Conservation (phyloP, 1,284 basidiomycete species). For the Caloboletus firmus region DNA sequence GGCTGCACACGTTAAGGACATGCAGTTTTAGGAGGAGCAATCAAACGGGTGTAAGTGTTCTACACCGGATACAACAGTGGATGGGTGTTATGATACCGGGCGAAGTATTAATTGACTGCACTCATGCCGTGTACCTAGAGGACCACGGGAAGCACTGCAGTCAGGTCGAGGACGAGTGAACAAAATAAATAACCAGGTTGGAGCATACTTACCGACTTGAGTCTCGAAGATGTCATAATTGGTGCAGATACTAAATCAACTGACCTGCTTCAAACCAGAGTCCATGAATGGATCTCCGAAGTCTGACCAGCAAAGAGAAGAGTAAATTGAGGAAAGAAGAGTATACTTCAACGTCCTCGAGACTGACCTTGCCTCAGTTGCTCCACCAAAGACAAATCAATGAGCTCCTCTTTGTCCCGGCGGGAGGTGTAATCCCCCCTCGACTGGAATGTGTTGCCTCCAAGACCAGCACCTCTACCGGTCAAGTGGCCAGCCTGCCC, state of each 20-base stretch:
- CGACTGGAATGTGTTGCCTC: conserved; percentile 22
- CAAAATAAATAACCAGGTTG: conserved; percentile 8
- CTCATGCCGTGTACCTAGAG: not conserved
- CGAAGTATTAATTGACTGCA: not conserved
- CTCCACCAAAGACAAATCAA: conserved; percentile 41
- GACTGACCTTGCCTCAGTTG: conserved; percentile 40
- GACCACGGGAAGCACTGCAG: not conserved
- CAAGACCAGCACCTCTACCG: conserved; percentile 18
- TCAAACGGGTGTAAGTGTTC: not conserved
- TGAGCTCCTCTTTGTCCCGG: conserved; percentile 43
- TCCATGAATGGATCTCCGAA: conserved; percentile 53
- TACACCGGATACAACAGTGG: conserved; percentile 5
- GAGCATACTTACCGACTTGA: conserved; percentile 9
- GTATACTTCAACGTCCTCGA: not conserved
- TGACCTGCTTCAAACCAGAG: conserved; percentile 18
- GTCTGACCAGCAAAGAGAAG: conserved; percentile 28
- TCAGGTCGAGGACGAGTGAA: conserved; percentile 21
- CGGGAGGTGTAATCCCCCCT: conserved; percentile 32
- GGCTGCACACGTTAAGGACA: not conserved
- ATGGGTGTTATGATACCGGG: not conserved
- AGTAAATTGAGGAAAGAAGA: not conserved
- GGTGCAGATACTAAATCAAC: conserved; percentile 13
- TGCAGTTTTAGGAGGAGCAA: not conserved
- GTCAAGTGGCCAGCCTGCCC: conserved; percentile 22
- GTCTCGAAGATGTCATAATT: not conserved